Base-by-base conservation (phyloP, 2,329 filamentous ascomycete species). In the Botrytis fabae region DNA sequence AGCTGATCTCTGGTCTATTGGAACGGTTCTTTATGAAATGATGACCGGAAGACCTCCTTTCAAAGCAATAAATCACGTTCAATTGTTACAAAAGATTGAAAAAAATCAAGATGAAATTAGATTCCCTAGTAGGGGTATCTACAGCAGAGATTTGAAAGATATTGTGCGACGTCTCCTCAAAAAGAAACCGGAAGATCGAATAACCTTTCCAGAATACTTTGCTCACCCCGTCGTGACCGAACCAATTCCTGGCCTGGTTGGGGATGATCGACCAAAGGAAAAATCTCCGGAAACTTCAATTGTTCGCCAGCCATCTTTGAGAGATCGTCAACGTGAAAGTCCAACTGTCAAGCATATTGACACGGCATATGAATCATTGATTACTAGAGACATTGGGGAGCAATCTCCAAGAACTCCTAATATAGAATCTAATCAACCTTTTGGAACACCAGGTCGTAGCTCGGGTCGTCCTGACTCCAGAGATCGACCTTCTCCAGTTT, bases 1-100 rank as follows among this genome's bases (percentile, higher is more conserved):
- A 82, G 95, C 95, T 64, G 96, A 99, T 84, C 85, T 99, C 48
- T 99, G 96, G 96, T 99, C 96, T 35, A 94, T 98, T 48, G 96
- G 96, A 69, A 97, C 96, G 28, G 96, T 99, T 14, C 85, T 97
- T 38, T 97, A 94, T 81, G 96, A 99, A 83, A 97, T 99, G 95
- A 90, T 96, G 75, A 93, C 91, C 10, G 95, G 95, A 70, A 92
- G 90, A 75, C 94, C 96, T 35, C 96, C 96, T 0, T 99, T 98
- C 83, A 88, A 94, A 76, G 96, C 96, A 46, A 90, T 90, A 72
- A 98, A 99, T 80, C 96, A 99, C 80, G 95, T 99, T 59, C 96
- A 99, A 81, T 85, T 99, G 51, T 87, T 98, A 61, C 90, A 93
- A 75, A 96, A 93, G 84, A 99, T 99, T 76, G 95, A 98, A 81